phyloP scores from a whole-genome alignment of 345 rosid species.

The Aurinia saxatilis region DNA sequence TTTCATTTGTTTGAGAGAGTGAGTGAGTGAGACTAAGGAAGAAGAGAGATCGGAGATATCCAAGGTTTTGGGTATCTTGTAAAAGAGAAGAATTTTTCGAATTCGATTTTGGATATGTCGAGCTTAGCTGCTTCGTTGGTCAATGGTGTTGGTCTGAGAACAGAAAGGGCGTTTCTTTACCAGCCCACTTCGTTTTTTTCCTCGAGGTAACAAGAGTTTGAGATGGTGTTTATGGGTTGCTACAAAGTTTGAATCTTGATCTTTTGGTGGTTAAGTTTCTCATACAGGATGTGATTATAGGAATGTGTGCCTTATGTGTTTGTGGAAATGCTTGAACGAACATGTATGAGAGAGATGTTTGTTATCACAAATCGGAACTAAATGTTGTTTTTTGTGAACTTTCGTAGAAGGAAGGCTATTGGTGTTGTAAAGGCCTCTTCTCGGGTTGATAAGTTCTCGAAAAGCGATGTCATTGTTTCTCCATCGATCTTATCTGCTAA shows the following conservation, averaged over 20 bases:
- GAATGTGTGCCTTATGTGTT: too few species aligned
- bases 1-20: background rate
- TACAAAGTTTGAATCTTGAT: slow-evolving; percentile 4
- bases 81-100: background rate
- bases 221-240: background rate
- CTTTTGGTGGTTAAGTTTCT: background rate
- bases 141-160: slow-evolving; percentile 47
- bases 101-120: slow-evolving; percentile 12
- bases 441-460: slow-evolving; percentile 87
- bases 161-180: slow-evolving; percentile 25
- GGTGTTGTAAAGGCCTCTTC: slow-evolving; percentile 66
- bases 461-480: slow-evolving; percentile 74
- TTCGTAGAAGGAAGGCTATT: slow-evolving; percentile 37
- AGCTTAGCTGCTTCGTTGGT: slow-evolving; percentile 43
- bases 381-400: background rate
- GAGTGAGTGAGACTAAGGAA: background rate
- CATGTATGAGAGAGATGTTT: background rate
- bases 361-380: background rate
- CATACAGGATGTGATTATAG: background rate
- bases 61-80: background rate
- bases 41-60: slow-evolving; percentile 4
- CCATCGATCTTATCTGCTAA: slow-evolving; percentile 90
- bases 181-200: slow-evolving; percentile 9
- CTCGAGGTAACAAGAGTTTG: slow-evolving; percentile 10
- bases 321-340: slow-evolving; percentile 22